phyloP scores from a whole-genome alignment of 768 basidiomycete species.

The Leucocoprinus sp. region DNA sequence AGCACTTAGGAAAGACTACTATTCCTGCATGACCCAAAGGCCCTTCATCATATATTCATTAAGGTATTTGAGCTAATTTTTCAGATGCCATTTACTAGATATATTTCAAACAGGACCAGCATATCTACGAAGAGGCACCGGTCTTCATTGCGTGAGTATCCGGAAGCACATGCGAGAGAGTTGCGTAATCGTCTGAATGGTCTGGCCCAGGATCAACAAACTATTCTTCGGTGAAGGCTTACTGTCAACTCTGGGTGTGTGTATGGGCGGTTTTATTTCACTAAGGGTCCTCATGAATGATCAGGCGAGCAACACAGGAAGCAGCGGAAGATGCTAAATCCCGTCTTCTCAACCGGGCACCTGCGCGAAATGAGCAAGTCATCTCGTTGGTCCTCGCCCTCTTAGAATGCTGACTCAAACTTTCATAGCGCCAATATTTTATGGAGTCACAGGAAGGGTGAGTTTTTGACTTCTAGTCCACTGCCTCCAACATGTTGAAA shows the following conservation, averaged over 20 bases:
- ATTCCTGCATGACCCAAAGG: not conserved
- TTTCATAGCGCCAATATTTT: constrained; percentile 27
- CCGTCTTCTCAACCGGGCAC: constrained; percentile 34
- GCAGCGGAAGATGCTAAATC: constrained; percentile 37
- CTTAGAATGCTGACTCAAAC: not conserved
- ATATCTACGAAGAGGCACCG: constrained; percentile 22
- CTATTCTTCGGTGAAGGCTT: not conserved
- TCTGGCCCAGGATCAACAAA: not conserved
- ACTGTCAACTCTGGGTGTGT: not conserved
- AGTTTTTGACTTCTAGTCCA: not conserved
- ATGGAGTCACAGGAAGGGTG: constrained; percentile 23
- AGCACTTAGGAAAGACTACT: not conserved
- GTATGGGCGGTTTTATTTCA: not conserved
- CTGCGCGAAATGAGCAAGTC: constrained; percentile 26
- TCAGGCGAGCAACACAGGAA: constrained; percentile 33
- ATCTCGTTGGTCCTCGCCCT: not conserved
- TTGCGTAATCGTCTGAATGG: not conserved
- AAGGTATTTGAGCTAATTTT: not conserved
- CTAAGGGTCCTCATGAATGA: not conserved
- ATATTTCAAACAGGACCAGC: constrained; percentile 27
- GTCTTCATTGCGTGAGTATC: constrained; percentile 20
- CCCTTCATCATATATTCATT: not conserved
- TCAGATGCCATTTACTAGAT: constrained; percentile 11
- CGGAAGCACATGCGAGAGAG: too few relatives aligned
- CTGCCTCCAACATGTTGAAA: not conserved